A percentile compares a stretch with the other conserved stretches of the same genome.
Evolutionary conservation across 169 alveolate genomes (phyloP).

Genomic region (Amoebophrya sp.): DNA sequence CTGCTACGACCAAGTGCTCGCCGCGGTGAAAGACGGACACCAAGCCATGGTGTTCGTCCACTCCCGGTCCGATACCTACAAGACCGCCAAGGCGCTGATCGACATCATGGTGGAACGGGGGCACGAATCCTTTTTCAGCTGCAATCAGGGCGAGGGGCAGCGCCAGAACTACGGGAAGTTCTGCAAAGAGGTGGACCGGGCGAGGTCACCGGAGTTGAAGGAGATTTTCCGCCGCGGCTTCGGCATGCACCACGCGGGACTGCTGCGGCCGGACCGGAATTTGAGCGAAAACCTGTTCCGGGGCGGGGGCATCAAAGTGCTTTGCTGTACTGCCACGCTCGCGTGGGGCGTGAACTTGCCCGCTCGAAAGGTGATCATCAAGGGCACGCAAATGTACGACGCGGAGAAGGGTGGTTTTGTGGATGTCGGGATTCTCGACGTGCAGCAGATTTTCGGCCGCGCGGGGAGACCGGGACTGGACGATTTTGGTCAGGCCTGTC

Average conservation of each 20-base stretch:
- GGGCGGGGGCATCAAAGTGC: slow-evolving; percentile 83
- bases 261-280: slow-evolving; percentile 83
- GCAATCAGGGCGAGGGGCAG: too few species aligned
- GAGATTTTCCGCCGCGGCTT: slow-evolving; percentile 89
- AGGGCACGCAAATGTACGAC: slow-evolving; percentile 95
- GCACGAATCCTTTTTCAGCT: neutral
- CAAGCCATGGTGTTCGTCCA: slow-evolving; percentile 97
- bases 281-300: slow-evolving; percentile 62
- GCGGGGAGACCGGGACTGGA: slow-evolving; percentile 99
- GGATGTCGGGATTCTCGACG: slow-evolving; percentile 91
- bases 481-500: slow-evolving; percentile 83
- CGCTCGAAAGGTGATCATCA: slow-evolving; percentile 95
- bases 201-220: slow-evolving; percentile 36
- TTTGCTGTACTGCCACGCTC: slow-evolving; percentile 98
- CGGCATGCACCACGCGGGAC: slow-evolving; percentile 99
- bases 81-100: slow-evolving; percentile 83
- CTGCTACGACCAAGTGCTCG: slow-evolving; percentile 81
- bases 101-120: slow-evolving; percentile 75
- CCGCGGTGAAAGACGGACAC: slow-evolving; percentile 59
- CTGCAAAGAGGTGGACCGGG: slow-evolving; percentile 25
- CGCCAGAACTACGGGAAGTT: neutral
- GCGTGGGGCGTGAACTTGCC: slow-evolving; percentile 99
- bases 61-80: slow-evolving; percentile 95
- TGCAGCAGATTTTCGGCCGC: slow-evolving; percentile 98
- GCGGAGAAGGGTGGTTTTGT: slow-evolving; percentile 93